Percentiles rank a stretch among this genome's conserved stretches.
Conservation (phyloP, 768 basidiomycete genomes). For the Suillus placidus region DNA sequence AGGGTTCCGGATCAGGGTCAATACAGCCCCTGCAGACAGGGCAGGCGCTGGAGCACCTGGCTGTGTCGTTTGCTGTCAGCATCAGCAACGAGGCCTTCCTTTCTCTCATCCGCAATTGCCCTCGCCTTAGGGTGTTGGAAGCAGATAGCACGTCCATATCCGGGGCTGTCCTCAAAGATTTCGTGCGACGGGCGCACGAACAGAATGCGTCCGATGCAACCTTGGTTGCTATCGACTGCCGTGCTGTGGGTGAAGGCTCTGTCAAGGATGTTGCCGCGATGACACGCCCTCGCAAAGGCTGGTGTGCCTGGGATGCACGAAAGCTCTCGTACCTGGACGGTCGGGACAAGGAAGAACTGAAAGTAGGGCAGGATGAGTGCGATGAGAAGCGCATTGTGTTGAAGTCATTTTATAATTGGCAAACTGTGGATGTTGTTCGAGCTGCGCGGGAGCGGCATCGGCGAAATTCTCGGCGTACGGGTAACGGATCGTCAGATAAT, state of each 20-base stretch:
- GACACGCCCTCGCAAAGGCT: constrained; percentile 72
- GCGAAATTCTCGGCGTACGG: constrained; percentile 51
- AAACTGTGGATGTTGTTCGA: constrained; percentile 79
- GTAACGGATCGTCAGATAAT: constrained; percentile 39
- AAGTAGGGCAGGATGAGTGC: constrained; percentile 80
- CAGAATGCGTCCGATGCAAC: constrained; percentile 53
- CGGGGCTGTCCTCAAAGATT: constrained; percentile 61
- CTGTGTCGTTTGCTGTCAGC: constrained; percentile 66
- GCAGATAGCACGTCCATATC: constrained; percentile 80
- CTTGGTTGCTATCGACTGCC: constrained; percentile 77
- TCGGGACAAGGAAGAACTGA: constrained; percentile 65
- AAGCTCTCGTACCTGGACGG: constrained; percentile 72
- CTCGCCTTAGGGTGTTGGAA: constrained; percentile 66
- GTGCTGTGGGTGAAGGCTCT: constrained; percentile 60
- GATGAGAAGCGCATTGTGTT: constrained; percentile 71
- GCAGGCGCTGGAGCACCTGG: constrained; percentile 70
- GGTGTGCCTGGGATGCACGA: constrained; percentile 74
- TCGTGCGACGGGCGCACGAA: constrained; percentile 56
- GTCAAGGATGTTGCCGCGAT: constrained; percentile 60
- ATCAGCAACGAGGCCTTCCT: constrained; percentile 67
- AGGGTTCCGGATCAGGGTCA: constrained; percentile 17
- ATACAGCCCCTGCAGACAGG: constrained; percentile 50
- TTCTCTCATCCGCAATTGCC: constrained; percentile 64
- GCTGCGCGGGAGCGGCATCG: constrained; percentile 67
- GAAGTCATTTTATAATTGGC: constrained; percentile 87